phyloP scores from a whole-genome alignment of 2,329 filamentous ascomycete species.

The Chrysoporthe cubensis region DNA sequence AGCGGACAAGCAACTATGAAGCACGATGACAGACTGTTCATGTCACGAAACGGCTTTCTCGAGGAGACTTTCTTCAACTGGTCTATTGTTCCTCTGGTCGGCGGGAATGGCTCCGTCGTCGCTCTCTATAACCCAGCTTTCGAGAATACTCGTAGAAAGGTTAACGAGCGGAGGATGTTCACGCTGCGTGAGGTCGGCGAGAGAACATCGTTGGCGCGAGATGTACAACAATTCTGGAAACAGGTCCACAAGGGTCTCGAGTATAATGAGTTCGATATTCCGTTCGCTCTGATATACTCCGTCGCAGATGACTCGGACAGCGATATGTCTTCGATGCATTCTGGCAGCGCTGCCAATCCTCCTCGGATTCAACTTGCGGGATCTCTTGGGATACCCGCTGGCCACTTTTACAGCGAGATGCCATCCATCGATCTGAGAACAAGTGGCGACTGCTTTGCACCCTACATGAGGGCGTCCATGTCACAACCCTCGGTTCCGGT shows the following conservation, averaged over 20 bases:
- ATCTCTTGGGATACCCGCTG: conserved; percentile 67
- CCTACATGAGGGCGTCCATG: conserved; percentile 78
- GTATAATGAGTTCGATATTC: conserved; percentile 75
- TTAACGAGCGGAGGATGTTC: conserved; percentile 79
- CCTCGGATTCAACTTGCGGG: conserved; percentile 74
- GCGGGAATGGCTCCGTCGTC: conserved; percentile 72
- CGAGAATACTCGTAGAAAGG: conserved; percentile 77
- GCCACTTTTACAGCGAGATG: conserved; percentile 62
- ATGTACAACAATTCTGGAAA: conserved; percentile 74
- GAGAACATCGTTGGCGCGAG: conserved; percentile 71
- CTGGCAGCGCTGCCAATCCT: conserved; percentile 63
- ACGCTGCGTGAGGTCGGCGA: conserved; percentile 79
- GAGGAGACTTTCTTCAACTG: conserved; percentile 85
- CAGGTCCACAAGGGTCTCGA: conserved; percentile 71
- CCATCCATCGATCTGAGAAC: conserved; percentile 68
- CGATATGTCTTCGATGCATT: conserved; percentile 73
- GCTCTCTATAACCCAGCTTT: conserved; percentile 81
- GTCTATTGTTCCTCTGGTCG: conserved; percentile 79
- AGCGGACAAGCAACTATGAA: conserved; percentile 84
- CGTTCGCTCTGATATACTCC: conserved; percentile 78
- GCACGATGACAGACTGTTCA: conserved; percentile 77
- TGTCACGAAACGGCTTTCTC: conserved; percentile 69
- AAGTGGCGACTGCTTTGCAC: conserved; percentile 74
- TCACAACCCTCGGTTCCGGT: conserved; percentile 66
- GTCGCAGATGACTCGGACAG: conserved; percentile 72